A percentile compares a stretch with the other conserved stretches of the same genome.
These are phyloP conservation scores for Penicillium olsonii DNA, from an alignment of 2,329 filamentous ascomycete species.

Conservation along the genomic window DNA sequence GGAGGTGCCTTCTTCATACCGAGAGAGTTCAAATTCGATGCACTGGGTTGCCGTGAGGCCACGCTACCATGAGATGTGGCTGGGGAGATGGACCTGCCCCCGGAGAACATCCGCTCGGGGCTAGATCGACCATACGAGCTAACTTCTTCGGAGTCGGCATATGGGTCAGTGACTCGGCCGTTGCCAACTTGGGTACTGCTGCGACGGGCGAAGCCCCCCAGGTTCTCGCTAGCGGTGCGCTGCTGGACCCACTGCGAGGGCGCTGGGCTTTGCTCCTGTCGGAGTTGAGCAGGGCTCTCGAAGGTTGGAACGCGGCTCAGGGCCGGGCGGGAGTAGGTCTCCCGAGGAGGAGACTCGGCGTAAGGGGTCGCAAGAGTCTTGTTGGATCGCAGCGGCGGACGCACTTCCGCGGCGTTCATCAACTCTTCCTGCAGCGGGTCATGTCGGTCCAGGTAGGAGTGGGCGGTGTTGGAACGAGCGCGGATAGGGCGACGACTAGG, in stretches of 20 bases:
- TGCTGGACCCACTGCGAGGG: constrained; percentile 46
- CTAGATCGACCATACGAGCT: constrained; percentile 51
- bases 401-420: constrained; percentile 47
- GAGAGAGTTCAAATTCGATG: constrained; percentile 41
- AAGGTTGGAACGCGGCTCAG: constrained; percentile 58
- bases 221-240: constrained; percentile 58
- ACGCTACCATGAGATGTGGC: constrained; percentile 55
- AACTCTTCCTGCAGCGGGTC: constrained; percentile 60
- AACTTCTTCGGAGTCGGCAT: constrained; percentile 52
- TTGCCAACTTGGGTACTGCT: constrained; percentile 50
- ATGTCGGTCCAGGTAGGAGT: constrained; percentile 63
- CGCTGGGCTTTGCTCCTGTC: constrained; percentile 55
- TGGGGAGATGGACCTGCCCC: constrained; percentile 54
- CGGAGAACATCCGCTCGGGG: constrained; percentile 51
- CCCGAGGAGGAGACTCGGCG: constrained; percentile 40
- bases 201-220: constrained; percentile 44
- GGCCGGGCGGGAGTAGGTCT: constrained; percentile 49
- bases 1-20: constrained; percentile 58
- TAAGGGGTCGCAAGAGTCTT: constrained; percentile 39
- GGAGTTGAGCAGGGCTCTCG: constrained; percentile 56
- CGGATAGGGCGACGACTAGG: constrained; percentile 48
- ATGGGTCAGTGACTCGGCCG: constrained; percentile 48
- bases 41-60: constrained; percentile 54
- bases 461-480: constrained; percentile 64
- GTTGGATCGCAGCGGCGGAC: constrained; percentile 56